Evolutionary conservation across 768 basidiomycete genomes (phyloP), one percentile per base, ranked within the genome.

Genomic region (Termitomyces sp.): DNA sequence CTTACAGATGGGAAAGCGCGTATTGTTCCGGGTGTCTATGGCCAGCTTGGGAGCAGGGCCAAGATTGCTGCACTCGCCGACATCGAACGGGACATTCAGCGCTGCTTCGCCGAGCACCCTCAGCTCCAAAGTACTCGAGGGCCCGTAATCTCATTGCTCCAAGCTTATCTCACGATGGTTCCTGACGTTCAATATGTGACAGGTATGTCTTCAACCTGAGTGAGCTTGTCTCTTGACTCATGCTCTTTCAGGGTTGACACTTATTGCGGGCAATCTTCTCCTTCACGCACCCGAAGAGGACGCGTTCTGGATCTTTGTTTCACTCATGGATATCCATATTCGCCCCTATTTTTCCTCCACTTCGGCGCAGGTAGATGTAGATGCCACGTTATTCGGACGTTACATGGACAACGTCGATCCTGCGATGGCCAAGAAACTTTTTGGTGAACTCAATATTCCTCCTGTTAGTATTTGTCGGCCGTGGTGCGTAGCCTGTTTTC

Each of bases 281-380:
- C 71, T 87, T 9, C 83, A 89, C 46, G 82, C 89, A 0, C 92
- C 91, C 0, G 91, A 94, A 60, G 92, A 94, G 67, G 92, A 94
- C 61, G 91, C 89, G 0, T 94, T 94, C 68, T 94, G 91, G 91
- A 92, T 89, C 19, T 92, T 93, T 66, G 79, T 90, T 1, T 90
- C 90, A 3, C 73, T 93, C 61, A 94, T 94, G 91, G 90, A 93
- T 62, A 80, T 82, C 1, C 85, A 92, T 61, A 74, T 92, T n/a
- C 86, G 91, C 1, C 76, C 85, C 0, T 92, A 92, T 68, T 94
- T 91, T 66, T 82, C 86, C 37, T 65, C 77, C 3, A 78, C 71
- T 49, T 72, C 77, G 2, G 75, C 77, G 2, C 89, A 90, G 67
- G 73, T 91, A 54, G 90, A 92, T 61, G 85, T 93, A 8, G 92